Evolutionary conservation across 371 early-diverging fungal species (phyloP), one percentile per base, ranked within the genome.

Genomic region (Mucor indicus): DNA sequence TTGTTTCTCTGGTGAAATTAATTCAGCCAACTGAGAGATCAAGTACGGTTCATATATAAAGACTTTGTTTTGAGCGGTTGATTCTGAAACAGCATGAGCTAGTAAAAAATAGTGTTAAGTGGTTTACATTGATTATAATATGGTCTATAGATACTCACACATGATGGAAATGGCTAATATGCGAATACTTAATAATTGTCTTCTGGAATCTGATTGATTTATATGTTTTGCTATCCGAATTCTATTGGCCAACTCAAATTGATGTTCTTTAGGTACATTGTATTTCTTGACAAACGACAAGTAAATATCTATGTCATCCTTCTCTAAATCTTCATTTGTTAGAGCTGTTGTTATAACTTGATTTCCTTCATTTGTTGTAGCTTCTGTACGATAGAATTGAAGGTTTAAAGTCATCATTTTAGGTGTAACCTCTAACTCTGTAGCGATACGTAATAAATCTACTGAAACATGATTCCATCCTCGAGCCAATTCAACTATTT

Each of bases 1-100:
- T 23, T 60, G 35, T 10, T 72, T 75, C 36, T 92, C 91, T 9
- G 85, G 85, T 49, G 86, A 83, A 17, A 93, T 59, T 13, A 93
- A 53, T 43, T 90, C 88, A 0, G 89, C 86, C 1, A 96, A 58
- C 31, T 88, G 80, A 6, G 78, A 57, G n/a, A 92, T 82, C 22
- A 95, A 71, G 57, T 87, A 85, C 6, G 95, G 95, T 46, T 96
- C 95, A 60, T 89, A 90, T n/a, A 86, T 70, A 57, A 93, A 87
- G 30, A 95, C 71, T 50, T 79, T 80, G 51, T 81, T 85, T 46
- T 86, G 81, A 20, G 87, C 82, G 29, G 83, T 72, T 2, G 83
- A 78, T 59, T 91, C 91, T 2, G 84, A 73, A 15, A 79, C 69
- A 32, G 82, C 75, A 59, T 83, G 78, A 7, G 80, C 77, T 75